phyloP scores from a whole-genome alignment of 257 asterid species.

The Capsicum baccatum region DNA sequence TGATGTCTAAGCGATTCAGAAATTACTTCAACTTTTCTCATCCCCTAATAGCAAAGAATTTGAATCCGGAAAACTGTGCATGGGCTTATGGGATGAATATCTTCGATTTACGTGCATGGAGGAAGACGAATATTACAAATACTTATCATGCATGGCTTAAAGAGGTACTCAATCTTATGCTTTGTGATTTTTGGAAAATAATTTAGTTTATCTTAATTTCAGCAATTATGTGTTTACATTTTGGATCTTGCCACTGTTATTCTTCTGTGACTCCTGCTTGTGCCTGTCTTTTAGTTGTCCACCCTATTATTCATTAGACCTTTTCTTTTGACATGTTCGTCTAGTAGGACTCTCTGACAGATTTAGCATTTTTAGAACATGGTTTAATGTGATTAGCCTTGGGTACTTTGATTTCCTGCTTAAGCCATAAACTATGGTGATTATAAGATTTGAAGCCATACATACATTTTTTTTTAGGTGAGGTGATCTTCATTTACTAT shows the following conservation, averaged over 20 bases:
- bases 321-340: background rate
- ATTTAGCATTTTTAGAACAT: background rate
- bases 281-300: background rate
- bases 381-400: background rate
- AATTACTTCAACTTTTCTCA: conserved; percentile 97
- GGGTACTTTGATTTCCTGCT: background rate
- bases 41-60: conserved; percentile 75
- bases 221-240: background rate
- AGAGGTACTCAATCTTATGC: conserved; percentile 59
- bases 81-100: conserved; percentile 99
- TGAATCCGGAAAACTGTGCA: conserved; percentile 95
- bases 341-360: background rate
- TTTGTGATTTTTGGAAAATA: background rate
- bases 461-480: background rate
- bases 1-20: conserved; percentile 89
- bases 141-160: conserved; percentile 94
- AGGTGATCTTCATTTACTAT: background rate
- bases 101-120: conserved; percentile 84
- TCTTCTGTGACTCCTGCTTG: background rate
- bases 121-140: conserved; percentile 73
- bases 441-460: background rate
- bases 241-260: background rate
- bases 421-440: background rate
- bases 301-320: background rate
- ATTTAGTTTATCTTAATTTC: background rate